Base-by-base conservation (phyloP, 352 stramenopile species). In the Blastocystis sp. region DNA sequence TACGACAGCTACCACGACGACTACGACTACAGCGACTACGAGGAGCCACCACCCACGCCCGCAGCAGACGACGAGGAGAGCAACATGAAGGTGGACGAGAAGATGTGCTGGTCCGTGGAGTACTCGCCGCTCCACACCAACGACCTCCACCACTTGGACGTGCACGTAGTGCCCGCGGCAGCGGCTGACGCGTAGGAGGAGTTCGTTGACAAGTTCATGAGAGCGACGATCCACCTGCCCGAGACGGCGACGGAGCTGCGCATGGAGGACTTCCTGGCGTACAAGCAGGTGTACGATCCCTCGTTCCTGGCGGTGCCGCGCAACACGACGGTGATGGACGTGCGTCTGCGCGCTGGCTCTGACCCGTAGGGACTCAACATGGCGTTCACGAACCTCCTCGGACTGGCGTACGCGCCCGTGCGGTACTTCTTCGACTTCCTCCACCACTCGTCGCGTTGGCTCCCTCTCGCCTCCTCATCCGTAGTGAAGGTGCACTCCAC, bases 281-380 rank as follows among this genome's bases (percentile, higher is more conserved):
- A 41, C 21, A 59, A 59, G 31, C 71, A 63, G 59, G n/a, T 10
- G 10, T 81, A 81, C 55, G 29, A 81, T 33, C 37, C 71, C 24
- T 3, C 39, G 31, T 59, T 37, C 31, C 35, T 81, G 26, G 10
- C 13, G 1, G 24, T 51, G n/a, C 50, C 71, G 21, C n/a, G 41
- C 6, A 55, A 78, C 50, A 35, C n/a, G 4, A 50, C 55, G 29
- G 50, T 39, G 21, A 65, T 61, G 24, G 71, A 81, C 37, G 71
- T 81, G 62, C 31, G 21, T 3, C 10, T 35, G 21, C 41, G 21
- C 16, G 39, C 10, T 3, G 41, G 21, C 26, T 21, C n/a, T 33
- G 16, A 66, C n/a, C 2, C 45, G 45, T 81, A 81, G 71, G 29
- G 24, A 6, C 19, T 81, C 59, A 81, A 81, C 71, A 65, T 81